Percentiles rank a stretch among this genome's conserved stretches.
These are phyloP conservation scores for Saccharomyces kudriavzevii DNA, from an alignment of 805 yeast genomes.

Conservation along the genomic window DNA sequence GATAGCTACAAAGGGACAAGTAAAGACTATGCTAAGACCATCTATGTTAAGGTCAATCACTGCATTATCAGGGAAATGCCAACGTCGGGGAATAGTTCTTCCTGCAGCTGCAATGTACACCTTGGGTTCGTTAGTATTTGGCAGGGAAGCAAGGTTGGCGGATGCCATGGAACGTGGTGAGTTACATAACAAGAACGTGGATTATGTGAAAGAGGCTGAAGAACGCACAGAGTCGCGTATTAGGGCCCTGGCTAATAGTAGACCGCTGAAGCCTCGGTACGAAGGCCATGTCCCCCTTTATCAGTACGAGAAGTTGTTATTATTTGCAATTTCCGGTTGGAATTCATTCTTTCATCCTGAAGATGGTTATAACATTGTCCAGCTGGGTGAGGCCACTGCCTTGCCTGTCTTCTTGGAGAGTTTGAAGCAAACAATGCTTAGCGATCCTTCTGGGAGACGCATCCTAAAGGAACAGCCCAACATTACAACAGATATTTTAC, in stretches of 20 bases:
- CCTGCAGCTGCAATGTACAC: constrained; percentile 11
- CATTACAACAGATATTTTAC: constrained; percentile 63
- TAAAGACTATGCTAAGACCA: neutral
- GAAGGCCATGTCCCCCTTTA: constrained; percentile 76
- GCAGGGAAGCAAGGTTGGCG: constrained; percentile 47
- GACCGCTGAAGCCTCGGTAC: constrained; percentile 37
- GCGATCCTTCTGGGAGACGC: constrained; percentile 66
- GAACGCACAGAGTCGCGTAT: constrained; percentile 26
- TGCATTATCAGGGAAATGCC: constrained; percentile 4
- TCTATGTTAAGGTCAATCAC: neutral
- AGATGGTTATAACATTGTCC: constrained; percentile 65
- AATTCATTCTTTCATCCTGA: constrained; percentile 76
- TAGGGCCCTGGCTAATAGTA: constrained; percentile 15
- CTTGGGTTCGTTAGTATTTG: constrained; percentile 21
- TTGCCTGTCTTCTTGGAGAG: constrained; percentile 54
- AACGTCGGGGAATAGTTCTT: constrained; percentile 8
- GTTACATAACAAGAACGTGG: constrained; percentile 24
- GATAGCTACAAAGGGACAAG: neutral
- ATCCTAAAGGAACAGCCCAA: constrained; percentile 75
- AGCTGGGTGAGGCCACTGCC: constrained; percentile 87
- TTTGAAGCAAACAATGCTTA: constrained; percentile 65
- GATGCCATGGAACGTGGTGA: constrained; percentile 42
- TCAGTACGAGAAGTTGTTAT: constrained; percentile 48
- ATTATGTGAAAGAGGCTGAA: constrained; percentile 32
- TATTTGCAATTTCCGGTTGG: constrained; percentile 66